A percentile compares a stretch with the other conserved stretches of the same genome.
phyloP scores from a whole-genome alignment of 371 early-diverging fungal genomes.

The Syncephalis fuscata region DNA sequence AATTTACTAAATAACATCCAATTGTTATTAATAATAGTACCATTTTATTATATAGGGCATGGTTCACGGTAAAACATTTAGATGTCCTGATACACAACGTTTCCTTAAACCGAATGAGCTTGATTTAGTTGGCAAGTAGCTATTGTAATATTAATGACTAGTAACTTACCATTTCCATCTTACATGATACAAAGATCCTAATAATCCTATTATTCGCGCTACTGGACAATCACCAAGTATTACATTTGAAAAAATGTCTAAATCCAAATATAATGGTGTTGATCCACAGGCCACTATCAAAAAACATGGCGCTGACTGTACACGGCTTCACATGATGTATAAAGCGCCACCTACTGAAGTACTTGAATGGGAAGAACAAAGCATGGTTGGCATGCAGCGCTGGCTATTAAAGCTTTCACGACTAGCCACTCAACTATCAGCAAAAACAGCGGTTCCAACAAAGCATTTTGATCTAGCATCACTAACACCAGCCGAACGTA shows the following conservation, averaged over 20 bases:
- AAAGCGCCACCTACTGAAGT: slow-evolving; percentile 83
- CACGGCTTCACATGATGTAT: slow-evolving; percentile 73
- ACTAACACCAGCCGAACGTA: slow-evolving; percentile 35
- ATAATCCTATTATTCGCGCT: slow-evolving; percentile 32
- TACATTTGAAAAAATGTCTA: slow-evolving; percentile 89
- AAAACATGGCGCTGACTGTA: slow-evolving; percentile 66
- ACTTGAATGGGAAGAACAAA: slow-evolving; percentile 78
- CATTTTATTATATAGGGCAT: slow-evolving; percentile 43
- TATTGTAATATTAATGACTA: too few relatives aligned
- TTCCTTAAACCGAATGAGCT: slow-evolving; percentile 70
- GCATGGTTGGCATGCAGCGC: slow-evolving; percentile 83
- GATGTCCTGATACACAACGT: slow-evolving; percentile 53
- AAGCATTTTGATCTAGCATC: slow-evolving; percentile 5
- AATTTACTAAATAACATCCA: neutral
- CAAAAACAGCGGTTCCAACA: neutral
- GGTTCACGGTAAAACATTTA: slow-evolving; percentile 80
- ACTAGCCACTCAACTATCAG: slow-evolving; percentile 14
- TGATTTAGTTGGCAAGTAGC: slow-evolving; percentile 25
- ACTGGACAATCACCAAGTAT: slow-evolving; percentile 41
- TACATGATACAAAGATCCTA: slow-evolving; percentile 14
- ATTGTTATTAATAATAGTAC: neutral
- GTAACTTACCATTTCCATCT: too few relatives aligned
- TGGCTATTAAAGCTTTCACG: slow-evolving; percentile 46
- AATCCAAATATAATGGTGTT: slow-evolving; percentile 88
- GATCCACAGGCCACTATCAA: slow-evolving; percentile 60